Evolutionary conservation across 2,329 filamentous ascomycete species (phyloP).

Genomic region (Beauveria caledonica): DNA sequence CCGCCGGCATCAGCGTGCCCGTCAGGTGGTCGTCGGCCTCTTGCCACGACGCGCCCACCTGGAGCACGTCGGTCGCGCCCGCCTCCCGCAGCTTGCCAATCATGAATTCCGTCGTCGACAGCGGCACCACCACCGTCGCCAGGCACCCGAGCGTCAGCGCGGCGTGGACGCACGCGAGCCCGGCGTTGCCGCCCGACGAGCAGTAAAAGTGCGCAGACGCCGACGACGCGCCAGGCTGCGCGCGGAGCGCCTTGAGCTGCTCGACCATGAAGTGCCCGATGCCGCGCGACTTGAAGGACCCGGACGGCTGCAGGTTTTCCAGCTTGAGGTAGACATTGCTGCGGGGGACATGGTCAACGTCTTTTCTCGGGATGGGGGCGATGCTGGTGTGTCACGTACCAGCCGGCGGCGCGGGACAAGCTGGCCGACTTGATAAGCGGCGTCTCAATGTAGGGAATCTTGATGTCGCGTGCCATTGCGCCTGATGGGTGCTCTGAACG

Average conservation of each 20-base stretch:
- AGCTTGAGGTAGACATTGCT: slow-evolving; percentile 76
- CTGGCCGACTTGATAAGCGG: slow-evolving; percentile 57
- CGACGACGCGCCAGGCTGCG: slow-evolving; percentile 2
- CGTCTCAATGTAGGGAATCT: slow-evolving; percentile 56
- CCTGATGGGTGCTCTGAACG: neutral
- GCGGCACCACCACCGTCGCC: slow-evolving; percentile 65
- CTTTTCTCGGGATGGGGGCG: neutral
- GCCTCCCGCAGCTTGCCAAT: slow-evolving; percentile 56
- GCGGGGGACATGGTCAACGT: slow-evolving; percentile 5
- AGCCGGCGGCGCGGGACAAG: slow-evolving; percentile 59
- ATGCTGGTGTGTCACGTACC: slow-evolving; percentile 35
- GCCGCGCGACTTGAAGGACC: slow-evolving; percentile 76
- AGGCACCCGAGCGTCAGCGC: slow-evolving; percentile 52
- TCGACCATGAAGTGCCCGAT: slow-evolving; percentile 63
- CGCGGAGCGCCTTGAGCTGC: slow-evolving; percentile 22
- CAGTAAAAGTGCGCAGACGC: slow-evolving; percentile 55
- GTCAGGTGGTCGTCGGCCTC: slow-evolving; percentile 61
- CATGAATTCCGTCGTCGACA: slow-evolving; percentile 57
- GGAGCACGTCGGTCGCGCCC: slow-evolving; percentile 54
- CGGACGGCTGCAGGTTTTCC: slow-evolving; percentile 72
- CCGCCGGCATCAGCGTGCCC: slow-evolving; percentile 36
- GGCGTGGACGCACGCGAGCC: slow-evolving; percentile 68
- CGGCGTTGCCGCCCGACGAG: slow-evolving; percentile 71
- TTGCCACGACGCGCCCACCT: slow-evolving; percentile 56
- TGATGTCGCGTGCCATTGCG: slow-evolving; percentile 9